A percentile compares a stretch with the other conserved stretches of the same genome.
Conservation (phyloP, 176 grass and related monocot genomes). For the Aechmea fasciata region DNA sequence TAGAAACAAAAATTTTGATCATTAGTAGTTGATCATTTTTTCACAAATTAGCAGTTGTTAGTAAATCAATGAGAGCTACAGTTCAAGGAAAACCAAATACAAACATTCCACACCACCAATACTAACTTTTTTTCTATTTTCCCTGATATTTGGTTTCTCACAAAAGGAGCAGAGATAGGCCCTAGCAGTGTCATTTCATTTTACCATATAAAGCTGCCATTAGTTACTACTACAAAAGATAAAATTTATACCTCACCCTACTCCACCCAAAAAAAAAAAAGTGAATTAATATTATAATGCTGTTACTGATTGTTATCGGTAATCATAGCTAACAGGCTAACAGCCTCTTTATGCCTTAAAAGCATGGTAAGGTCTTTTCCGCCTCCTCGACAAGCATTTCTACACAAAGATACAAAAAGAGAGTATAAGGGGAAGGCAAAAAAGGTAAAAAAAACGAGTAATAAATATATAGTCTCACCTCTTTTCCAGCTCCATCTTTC, state of each 20-base stretch:
- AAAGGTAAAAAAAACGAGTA: background rate
- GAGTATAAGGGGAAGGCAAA: background rate
- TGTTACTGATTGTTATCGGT: background rate
- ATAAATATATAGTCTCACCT: conserved; percentile 23
- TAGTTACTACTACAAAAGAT: background rate
- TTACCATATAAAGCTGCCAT: background rate
- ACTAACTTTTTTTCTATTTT: background rate
- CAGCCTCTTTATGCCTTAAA: background rate
- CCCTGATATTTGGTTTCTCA: background rate
- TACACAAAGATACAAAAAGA: background rate
- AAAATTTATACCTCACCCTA: too few species aligned
- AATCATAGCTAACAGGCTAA: background rate
- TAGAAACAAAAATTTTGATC: too few species aligned
- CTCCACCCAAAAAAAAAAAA: background rate
- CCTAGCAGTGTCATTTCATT: too few species aligned
- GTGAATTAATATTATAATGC: background rate
- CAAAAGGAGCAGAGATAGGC: too few species aligned
- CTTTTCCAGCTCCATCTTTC: conserved; percentile 43
- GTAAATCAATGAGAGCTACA: too few species aligned
- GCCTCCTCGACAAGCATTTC: background rate
- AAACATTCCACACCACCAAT: background rate
- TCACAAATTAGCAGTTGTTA: background rate
- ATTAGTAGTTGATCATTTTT: too few species aligned
- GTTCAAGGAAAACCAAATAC: background rate
- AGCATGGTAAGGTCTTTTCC: background rate